Evolutionary conservation across 2,329 filamentous ascomycete species (phyloP), one percentile per base, ranked within the genome.

Genomic region (Alternaria gaisen): DNA sequence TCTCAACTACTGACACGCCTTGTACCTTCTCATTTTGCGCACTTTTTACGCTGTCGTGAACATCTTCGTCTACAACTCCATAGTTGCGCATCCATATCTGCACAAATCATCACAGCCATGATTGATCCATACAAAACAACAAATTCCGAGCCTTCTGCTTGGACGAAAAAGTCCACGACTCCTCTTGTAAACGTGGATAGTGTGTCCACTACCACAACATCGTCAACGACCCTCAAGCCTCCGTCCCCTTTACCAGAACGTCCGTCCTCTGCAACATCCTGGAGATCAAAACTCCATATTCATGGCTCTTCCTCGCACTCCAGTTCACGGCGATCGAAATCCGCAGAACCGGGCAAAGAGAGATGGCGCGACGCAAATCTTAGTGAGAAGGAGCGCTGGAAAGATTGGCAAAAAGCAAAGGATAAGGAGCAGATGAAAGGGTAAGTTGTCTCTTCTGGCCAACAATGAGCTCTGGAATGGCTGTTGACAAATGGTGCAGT

Each of bases 331-430:
- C 16, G 47, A n/a, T 38, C 56, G 6, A 30, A 40, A 10, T 32
- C 53, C 10, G 14, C 32, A 5, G 48, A 53, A 20, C 58, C 56
- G 7, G 66, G 68, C 14, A 70, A 73, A 14, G 69, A 72, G 11
- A 63, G 47, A 22, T 73, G 68, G 69, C 60, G 66, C 36, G 67
- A 72, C 53, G 67, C 66, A 4, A 68, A 54, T 5, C 54, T 72
- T 18, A 65, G 58, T 38, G 69, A 73, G 3, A 62, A 72, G 30
- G 67, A 73, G 47, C 56, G 70, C 5, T 74, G 70, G 71, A 72
- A 72, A 50, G 61, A 69, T 2, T 73, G 71, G 72, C 61, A 72
- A 9, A 73, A 72, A 53, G 65, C 61, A 3, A 71, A 67, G 56
- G 68, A 72, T 42, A 66, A 34, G 55, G 69, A 70, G 56, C 64